Conservation (phyloP, 2,329 filamentous ascomycete genomes). For the Hypoxylon sp. region DNA sequence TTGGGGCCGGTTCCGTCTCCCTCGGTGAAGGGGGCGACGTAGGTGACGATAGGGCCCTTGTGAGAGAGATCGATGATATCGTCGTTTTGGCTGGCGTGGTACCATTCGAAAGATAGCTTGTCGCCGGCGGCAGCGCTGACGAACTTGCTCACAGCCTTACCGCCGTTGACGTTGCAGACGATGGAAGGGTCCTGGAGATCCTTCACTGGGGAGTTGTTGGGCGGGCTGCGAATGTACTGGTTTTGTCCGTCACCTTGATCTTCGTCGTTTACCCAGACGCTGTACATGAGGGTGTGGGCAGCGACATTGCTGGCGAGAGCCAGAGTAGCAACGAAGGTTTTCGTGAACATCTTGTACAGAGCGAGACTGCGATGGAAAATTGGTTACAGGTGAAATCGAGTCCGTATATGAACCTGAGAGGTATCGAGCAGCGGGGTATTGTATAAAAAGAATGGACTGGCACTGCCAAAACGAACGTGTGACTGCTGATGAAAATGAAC, state of each 20-base stretch:
- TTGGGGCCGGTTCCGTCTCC: conserved; percentile 56
- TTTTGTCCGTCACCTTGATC: conserved; percentile 53
- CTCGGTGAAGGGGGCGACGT: conserved; percentile 55
- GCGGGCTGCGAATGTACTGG: conserved; percentile 55
- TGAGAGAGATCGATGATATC: conserved; percentile 63
- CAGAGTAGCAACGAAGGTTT: conserved; percentile 41
- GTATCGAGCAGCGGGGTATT: neutral
- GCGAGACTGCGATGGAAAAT: neutral
- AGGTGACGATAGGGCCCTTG: conserved; percentile 61
- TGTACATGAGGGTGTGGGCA: conserved; percentile 57
- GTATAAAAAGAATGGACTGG: conserved; percentile 9
- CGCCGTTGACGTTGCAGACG: conserved; percentile 55
- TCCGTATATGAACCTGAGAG: neutral
- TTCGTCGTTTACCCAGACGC: conserved; percentile 57
- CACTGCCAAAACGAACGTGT: conserved; percentile 19
- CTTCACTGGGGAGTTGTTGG: conserved; percentile 55
- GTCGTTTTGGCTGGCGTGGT: conserved; percentile 58
- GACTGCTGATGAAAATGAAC: neutral
- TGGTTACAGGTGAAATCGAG: neutral
- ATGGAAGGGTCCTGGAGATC: conserved; percentile 53
- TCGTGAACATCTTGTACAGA: conserved; percentile 47
- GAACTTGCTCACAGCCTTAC: conserved; percentile 49
- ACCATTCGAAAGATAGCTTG: conserved; percentile 58
- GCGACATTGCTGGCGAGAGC: conserved; percentile 49
- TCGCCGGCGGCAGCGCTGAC: conserved; percentile 57